A percentile compares a stretch with the other conserved stretches of the same genome.
These are phyloP conservation scores for Nicotiana rustica DNA, from an alignment of 305 asterid genomes.

Conservation along the genomic window DNA sequence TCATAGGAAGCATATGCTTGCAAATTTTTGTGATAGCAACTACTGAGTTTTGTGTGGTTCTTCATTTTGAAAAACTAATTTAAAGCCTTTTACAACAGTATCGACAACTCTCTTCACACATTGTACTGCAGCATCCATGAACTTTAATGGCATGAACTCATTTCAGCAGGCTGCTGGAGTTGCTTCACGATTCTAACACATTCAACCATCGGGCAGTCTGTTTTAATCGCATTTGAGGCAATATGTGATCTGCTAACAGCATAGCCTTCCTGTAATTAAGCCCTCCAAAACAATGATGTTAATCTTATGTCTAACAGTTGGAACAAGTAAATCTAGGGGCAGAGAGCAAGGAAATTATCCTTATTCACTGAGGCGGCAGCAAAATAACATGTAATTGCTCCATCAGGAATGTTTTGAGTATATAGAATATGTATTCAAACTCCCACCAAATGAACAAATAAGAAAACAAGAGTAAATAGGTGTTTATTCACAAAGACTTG, in stretches of 20 bases:
- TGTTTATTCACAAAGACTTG: neutral
- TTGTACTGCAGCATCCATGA: slow-evolving; percentile 13
- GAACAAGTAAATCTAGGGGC: neutral
- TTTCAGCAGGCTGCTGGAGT: slow-evolving; percentile 46
- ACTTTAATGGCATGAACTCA: neutral
- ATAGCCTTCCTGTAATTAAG: slow-evolving; percentile 67
- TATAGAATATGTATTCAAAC: slow-evolving; percentile 6
- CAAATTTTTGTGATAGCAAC: neutral
- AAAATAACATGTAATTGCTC: neutral
- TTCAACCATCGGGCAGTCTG: slow-evolving; percentile 78
- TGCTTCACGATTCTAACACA: slow-evolving; percentile 70
- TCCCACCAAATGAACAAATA: neutral
- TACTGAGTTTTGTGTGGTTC: neutral
- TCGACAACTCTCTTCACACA: neutral
- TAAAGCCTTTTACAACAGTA: neutral
- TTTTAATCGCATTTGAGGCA: slow-evolving; percentile 77
- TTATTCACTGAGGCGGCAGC: neutral
- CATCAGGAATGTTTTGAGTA: neutral
- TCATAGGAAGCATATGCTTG: neutral
- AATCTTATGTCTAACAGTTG: neutral
- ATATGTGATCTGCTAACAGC: slow-evolving; percentile 80
- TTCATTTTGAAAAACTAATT: slow-evolving; percentile 10
- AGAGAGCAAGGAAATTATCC: neutral
- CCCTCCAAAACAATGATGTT: slow-evolving; percentile 1
- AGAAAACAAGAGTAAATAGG: neutral